phyloP scores from a whole-genome alignment of 176 grass and related monocot species.

The sorghum (Sorghum bicolor) region DNA sequence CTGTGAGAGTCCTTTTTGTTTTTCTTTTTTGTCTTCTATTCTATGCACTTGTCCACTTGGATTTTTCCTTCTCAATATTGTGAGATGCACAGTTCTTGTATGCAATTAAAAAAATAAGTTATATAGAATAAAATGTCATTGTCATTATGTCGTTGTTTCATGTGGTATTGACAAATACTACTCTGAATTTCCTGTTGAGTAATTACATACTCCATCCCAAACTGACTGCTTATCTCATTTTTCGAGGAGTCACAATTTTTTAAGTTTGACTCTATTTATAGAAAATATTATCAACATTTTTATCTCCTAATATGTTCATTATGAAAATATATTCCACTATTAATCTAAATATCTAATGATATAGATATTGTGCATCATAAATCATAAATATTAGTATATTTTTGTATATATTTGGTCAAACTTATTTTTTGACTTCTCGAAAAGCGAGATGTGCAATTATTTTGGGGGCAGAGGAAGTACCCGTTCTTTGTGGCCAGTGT shows the following conservation, averaged over 20 bases:
- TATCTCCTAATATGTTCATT: too few relatives aligned
- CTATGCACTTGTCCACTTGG: too few relatives aligned
- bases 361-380: neutral
- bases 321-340: neutral
- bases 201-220: neutral
- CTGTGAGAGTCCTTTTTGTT: neutral
- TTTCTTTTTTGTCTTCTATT: neutral
- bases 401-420: too few relatives aligned
- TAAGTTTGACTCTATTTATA: too few relatives aligned
- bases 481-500: neutral
- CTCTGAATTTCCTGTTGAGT: neutral
- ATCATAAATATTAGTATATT: neutral
- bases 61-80: too few relatives aligned
- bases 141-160: neutral
- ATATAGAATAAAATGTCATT: neutral
- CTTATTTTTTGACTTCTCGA: too few relatives aligned
- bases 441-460: too few relatives aligned
- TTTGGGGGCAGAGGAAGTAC: too few relatives aligned
- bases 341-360: neutral
- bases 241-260: neutral
- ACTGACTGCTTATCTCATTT: neutral
- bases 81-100: too few relatives aligned
- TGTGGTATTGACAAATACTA: neutral
- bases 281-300: neutral
- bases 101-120: neutral